Conservation (phyloP, 129 eudicot species). For the Arctium lappa region DNA sequence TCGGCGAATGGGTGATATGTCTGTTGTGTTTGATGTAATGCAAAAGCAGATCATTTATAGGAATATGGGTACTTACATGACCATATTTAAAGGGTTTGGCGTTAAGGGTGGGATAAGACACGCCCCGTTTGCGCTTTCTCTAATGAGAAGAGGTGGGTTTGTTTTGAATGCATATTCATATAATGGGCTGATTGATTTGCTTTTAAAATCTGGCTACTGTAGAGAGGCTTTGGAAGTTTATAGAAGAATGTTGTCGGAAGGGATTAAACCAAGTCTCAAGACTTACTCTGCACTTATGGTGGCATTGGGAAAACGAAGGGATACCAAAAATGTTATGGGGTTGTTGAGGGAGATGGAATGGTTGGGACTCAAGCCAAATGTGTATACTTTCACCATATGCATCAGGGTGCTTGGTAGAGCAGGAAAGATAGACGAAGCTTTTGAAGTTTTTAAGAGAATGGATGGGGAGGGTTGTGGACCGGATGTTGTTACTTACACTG, state of each 20-base stretch:
- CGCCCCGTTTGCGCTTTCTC: slow-evolving; percentile 64
- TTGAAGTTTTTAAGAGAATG: slow-evolving; percentile 68
- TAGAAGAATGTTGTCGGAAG: slow-evolving; percentile 63
- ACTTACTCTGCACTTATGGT: slow-evolving; percentile 97
- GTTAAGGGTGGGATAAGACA: slow-evolving; percentile 78
- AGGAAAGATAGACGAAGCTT: slow-evolving; percentile 81
- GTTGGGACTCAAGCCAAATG: slow-evolving; percentile 83
- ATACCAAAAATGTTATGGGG: slow-evolving; percentile 60
- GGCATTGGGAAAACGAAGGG: slow-evolving; percentile 83
- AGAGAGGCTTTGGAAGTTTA: slow-evolving; percentile 76
- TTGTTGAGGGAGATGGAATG: slow-evolving; percentile 75
- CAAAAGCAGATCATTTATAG: slow-evolving; percentile 84
- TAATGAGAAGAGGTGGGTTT: slow-evolving; percentile 64
- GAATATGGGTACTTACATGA: slow-evolving; percentile 66
- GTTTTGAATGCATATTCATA: slow-evolving; percentile 80
- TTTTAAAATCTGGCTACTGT: slow-evolving; percentile 71
- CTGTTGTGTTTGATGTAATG: slow-evolving; percentile 80
- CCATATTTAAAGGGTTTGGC: slow-evolving; percentile 55
- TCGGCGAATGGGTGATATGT: slow-evolving; percentile 60
- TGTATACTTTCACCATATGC: slow-evolving; percentile 88
- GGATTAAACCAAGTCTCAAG: slow-evolving; percentile 81
- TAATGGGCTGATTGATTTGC: slow-evolving; percentile 81
- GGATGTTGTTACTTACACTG: slow-evolving; percentile 90
- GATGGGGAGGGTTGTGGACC: slow-evolving; percentile 83
- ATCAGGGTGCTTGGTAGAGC: slow-evolving; percentile 94